Base-by-base conservation (phyloP, 257 asterid genomes). In the Voacanga thouarsii region DNA sequence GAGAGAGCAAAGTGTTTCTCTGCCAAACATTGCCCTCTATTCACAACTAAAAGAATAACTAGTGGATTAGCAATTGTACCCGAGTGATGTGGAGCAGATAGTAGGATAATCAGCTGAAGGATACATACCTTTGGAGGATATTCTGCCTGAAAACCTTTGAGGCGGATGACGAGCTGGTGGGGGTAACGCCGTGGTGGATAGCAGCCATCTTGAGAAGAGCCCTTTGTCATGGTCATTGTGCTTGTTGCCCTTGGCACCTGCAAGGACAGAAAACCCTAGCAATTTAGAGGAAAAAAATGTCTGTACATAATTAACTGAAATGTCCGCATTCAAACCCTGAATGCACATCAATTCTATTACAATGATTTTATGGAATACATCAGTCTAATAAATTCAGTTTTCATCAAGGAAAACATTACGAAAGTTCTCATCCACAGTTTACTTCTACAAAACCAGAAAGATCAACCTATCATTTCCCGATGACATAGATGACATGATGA, bases 21-120 rank as follows among this genome's bases (percentile, higher is more conserved):
- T 51, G 56, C 56, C 21, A 15, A 51, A 15, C 56, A 12, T 12
- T 51, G 19, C 21, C 56, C 21, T 51, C 51, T 2, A 51, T 51
- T 51, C 14, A 51, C 14, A 14, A 15, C 3, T 51, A 51, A 51
- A 51, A 51, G 24, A 55, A 39, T 19, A 68, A n/a, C 15, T 63
- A 39, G 15, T 47, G 53, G 2, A 47, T 8, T 51, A 30, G 75
- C 75, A 71, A 43, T 63, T 71, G 26, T 74, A 89, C 90, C 91
- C 70, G 88, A 60, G 7, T 82, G 87, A 49, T 86, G 89, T 43
- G 88, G 72, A 76, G 84, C 84, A 56, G 84, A 84, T n/a, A 78
- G 84, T 30, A 84, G 88, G 51, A 45, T 86, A 80, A 2, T 90
- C 90, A 23, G 75, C n/a, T 0, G 87, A 89, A 0, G 87, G 82